Percentiles rank a stretch among this genome's conserved stretches.
phyloP scores from a whole-genome alignment of 345 rosid species.

The Linum trigynum region DNA sequence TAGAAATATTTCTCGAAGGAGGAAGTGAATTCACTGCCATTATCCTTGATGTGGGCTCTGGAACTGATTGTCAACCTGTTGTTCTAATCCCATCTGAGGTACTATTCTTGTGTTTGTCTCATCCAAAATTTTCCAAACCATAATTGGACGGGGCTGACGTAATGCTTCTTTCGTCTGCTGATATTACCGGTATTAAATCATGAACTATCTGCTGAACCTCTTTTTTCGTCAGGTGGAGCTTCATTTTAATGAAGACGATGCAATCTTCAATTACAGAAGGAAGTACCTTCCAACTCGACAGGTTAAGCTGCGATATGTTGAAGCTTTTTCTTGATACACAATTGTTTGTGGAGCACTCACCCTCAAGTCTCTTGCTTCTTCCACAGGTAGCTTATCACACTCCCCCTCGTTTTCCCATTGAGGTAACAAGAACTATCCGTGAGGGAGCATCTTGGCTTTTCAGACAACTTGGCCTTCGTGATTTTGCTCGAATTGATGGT shows the following conservation, averaged over 20 bases:
- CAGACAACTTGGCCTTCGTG: constrained; percentile 59
- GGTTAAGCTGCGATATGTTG: constrained; percentile 33
- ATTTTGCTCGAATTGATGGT: constrained; percentile 94
- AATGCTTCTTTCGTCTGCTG: neutral
- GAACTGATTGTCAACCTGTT: constrained; percentile 62
- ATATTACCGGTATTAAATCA: too few species aligned
- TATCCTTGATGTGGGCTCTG: constrained; percentile 82
- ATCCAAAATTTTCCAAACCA: neutral
- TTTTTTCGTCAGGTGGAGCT: constrained; percentile 60
- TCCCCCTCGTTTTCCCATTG: constrained; percentile 84
- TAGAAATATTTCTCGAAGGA: constrained; percentile 80
- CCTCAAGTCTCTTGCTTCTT: constrained; percentile 10
- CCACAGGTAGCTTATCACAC: constrained; percentile 88
- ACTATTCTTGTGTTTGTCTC: constrained; percentile 10
- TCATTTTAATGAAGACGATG: constrained; percentile 62
- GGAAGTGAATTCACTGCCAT: constrained; percentile 88
- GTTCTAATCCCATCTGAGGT: constrained; percentile 91
- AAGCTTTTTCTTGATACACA: constrained; percentile 12
- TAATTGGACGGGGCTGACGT: too few species aligned
- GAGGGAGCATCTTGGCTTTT: constrained; percentile 80
- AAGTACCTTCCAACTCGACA: constrained; percentile 94
- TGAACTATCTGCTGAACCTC: neutral
- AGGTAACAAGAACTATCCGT: constrained; percentile 56
- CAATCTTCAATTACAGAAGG: constrained; percentile 81
- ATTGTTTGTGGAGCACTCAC: neutral